A percentile compares a stretch with the other conserved stretches of the same genome.
Evolutionary conservation across 2,329 filamentous ascomycete species (phyloP).

Genomic region (Aspergillus pseudoterreus): DNA sequence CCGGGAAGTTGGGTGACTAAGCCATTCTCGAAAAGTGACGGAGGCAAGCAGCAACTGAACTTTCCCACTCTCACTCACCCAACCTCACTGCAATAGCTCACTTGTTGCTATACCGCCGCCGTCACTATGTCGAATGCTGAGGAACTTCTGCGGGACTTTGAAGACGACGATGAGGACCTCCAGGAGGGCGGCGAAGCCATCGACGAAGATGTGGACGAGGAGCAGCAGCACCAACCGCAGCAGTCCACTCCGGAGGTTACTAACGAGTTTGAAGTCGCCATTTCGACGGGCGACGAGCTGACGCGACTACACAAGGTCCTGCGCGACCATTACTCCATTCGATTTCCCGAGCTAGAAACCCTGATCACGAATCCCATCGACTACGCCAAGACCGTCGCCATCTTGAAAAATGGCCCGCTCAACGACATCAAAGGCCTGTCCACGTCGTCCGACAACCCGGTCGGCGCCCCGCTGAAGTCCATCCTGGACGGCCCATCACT

Average conservation of each 20-base stretch:
- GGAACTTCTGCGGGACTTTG: slow-evolving; percentile 87
- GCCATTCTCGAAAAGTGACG: slow-evolving; percentile 4
- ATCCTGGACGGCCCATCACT: slow-evolving; percentile 84
- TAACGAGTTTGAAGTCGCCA: slow-evolving; percentile 80
- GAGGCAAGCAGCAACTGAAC: background rate
- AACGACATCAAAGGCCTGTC: slow-evolving; percentile 80
- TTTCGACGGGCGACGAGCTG: slow-evolving; percentile 89
- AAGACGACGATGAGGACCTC: slow-evolving; percentile 67
- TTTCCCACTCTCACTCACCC: background rate
- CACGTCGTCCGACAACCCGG: slow-evolving; percentile 70
- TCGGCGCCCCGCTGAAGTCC: slow-evolving; percentile 70
- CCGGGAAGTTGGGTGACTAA: slow-evolving; percentile 14
- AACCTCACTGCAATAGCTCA: background rate
- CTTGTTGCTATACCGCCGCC: slow-evolving; percentile 1
- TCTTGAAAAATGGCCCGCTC: slow-evolving; percentile 88
- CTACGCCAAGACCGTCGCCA: slow-evolving; percentile 91
- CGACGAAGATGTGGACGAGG: slow-evolving; percentile 54
- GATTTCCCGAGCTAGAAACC: slow-evolving; percentile 88
- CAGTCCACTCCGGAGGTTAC: slow-evolving; percentile 64
- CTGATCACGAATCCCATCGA: slow-evolving; percentile 89
- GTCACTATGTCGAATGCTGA: slow-evolving; percentile 80
- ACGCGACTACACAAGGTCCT: slow-evolving; percentile 94
- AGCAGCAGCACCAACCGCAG: slow-evolving; percentile 54
- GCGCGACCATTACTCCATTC: slow-evolving; percentile 87
- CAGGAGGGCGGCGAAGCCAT: slow-evolving; percentile 66